phyloP scores from a whole-genome alignment of 176 grass and related monocot genomes.

The Poa pratensis region DNA sequence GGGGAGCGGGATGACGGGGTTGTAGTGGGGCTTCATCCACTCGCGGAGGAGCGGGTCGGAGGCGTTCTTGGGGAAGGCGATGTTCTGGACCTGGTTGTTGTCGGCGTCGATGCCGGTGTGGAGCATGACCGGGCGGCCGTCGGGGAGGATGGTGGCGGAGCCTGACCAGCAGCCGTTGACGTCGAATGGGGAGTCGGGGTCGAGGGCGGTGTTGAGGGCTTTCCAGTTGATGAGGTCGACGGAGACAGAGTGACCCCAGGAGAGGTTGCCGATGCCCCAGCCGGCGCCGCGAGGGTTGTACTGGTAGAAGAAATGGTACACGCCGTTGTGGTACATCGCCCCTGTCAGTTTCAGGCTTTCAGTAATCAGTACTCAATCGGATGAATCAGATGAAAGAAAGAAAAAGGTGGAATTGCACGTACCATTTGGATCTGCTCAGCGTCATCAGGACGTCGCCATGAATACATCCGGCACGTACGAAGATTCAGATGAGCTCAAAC shows the following conservation, averaged over 20 bases:
- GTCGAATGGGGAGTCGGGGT: conserved; percentile 59
- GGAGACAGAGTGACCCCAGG: conserved; percentile 83
- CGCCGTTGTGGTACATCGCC: conserved; percentile 66
- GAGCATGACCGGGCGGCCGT: conserved; percentile 45
- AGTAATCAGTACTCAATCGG: background rate
- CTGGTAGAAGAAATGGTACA: conserved; percentile 83
- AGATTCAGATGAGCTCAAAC: background rate
- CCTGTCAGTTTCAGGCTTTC: conserved; percentile 28
- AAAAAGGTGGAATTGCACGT: conserved; percentile 16
- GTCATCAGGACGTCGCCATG: background rate
- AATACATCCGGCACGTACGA: background rate
- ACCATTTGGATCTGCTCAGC: conserved; percentile 83
- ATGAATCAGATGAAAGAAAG: background rate
- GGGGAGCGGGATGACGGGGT: conserved; percentile 53
- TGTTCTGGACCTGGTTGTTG: conserved; percentile 55
- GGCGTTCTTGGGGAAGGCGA: conserved; percentile 62
- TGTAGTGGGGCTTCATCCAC: conserved; percentile 63
- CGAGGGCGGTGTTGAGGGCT: conserved; percentile 54
- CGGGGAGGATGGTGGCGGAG: conserved; percentile 52
- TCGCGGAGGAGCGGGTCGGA: conserved; percentile 50
- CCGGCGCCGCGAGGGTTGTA: conserved; percentile 58
- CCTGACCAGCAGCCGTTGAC: conserved; percentile 62
- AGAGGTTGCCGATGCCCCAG: conserved; percentile 57
- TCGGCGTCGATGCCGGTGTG: conserved; percentile 56
- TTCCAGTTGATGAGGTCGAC: conserved; percentile 77